phyloP scores from a whole-genome alignment of 1,284 basidiomycete genomes.

The Xerocomus amazonicus region DNA sequence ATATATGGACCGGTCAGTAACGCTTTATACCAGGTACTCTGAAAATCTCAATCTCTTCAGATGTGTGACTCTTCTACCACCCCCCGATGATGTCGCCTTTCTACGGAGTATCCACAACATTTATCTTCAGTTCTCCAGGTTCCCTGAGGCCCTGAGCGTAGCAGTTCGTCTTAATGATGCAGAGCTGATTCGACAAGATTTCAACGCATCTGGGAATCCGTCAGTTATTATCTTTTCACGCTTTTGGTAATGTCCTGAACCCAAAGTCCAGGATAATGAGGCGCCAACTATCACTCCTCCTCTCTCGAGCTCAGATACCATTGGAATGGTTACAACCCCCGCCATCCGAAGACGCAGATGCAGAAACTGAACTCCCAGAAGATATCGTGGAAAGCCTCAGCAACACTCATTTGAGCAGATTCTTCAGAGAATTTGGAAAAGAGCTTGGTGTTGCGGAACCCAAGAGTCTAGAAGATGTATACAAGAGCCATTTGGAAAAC shows the following conservation, averaged over 20 bases:
- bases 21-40: neutral
- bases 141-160: conserved; percentile 88
- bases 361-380: conserved; percentile 70
- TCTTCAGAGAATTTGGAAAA: conserved; percentile 92
- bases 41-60: conserved; percentile 38
- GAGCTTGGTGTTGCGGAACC: conserved; percentile 91
- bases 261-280: conserved; percentile 71
- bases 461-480: conserved; percentile 94
- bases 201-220: conserved; percentile 83
- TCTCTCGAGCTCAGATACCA: conserved; percentile 91
- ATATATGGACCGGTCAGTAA: conserved; percentile 89
- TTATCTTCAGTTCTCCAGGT: conserved; percentile 85
- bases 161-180: conserved; percentile 86
- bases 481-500: conserved; percentile 95
- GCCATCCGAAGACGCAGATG: conserved; percentile 51
- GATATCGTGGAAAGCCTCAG: conserved; percentile 84
- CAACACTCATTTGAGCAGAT: conserved; percentile 78
- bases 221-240: conserved; percentile 37
- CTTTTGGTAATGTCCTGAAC: conserved; percentile 15
- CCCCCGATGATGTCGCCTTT: conserved; percentile 92
- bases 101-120: conserved; percentile 88
- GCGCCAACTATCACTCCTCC: conserved; percentile 91
- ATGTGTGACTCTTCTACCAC: conserved; percentile 88
- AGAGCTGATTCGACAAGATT: conserved; percentile 80
- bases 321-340: conserved; percentile 82